phyloP scores from a whole-genome alignment of 2,329 filamentous ascomycete genomes.

The Rhynchosporium graminicola region DNA sequence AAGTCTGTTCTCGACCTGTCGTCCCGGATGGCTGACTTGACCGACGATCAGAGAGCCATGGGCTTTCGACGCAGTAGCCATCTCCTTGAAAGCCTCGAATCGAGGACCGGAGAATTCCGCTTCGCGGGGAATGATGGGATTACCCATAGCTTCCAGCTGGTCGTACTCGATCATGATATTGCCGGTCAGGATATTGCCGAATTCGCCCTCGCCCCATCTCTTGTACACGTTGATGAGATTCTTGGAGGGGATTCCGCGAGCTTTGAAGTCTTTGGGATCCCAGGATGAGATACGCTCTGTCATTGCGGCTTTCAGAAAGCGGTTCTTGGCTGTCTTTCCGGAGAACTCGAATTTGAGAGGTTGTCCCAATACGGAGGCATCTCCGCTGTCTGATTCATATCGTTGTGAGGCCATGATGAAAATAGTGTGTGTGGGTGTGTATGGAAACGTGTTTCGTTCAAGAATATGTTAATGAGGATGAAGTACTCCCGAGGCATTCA shows the following conservation, averaged over 20 bases:
- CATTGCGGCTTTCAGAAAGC: constrained; percentile 70
- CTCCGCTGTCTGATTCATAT: constrained; percentile 33
- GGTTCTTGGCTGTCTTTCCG: constrained; percentile 58
- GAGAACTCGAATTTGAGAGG: constrained; percentile 54
- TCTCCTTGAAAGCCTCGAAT: constrained; percentile 59
- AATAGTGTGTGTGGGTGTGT: neutral
- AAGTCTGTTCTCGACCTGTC: constrained; percentile 40
- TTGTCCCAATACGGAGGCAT: constrained; percentile 44
- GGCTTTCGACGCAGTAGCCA: constrained; percentile 56
- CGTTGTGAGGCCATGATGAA: constrained; percentile 30
- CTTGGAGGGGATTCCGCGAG: constrained; percentile 55
- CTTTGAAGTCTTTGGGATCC: constrained; percentile 53
- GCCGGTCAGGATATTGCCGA: constrained; percentile 60
- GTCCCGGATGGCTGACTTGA: constrained; percentile 64
- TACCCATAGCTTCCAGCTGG: constrained; percentile 56
- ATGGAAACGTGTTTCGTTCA: too few relatives aligned
- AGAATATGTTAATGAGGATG: too few relatives aligned
- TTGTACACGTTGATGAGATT: constrained; percentile 59
- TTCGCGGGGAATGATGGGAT: constrained; percentile 58
- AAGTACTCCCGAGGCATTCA: too few relatives aligned
- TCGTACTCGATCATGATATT: constrained; percentile 66
- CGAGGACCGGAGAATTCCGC: constrained; percentile 55
- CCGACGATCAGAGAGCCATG: constrained; percentile 59
- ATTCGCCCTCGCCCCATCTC: constrained; percentile 59
- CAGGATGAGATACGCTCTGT: constrained; percentile 64